Evolutionary conservation across 176 grass and related monocot species (phyloP), one percentile per base, ranked within the genome.

Genomic region (Rhynchospora tenuis): DNA sequence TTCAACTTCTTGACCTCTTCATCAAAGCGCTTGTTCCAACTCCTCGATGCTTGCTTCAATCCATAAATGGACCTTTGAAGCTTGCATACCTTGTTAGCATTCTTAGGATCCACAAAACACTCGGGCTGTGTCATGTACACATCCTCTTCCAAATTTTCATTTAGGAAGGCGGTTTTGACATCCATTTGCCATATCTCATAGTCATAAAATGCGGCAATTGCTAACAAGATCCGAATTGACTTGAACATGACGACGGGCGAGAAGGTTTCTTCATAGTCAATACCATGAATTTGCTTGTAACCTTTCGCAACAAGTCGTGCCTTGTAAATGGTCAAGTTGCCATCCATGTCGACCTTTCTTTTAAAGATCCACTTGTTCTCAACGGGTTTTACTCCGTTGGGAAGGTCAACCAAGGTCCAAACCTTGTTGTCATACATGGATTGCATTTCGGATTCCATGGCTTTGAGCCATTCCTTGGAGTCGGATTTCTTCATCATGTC

Each of bases 21-120:
- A 73, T 73, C n/a, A 73, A 73, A 73, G 9, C 63, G 63, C 14
- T 67, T 67, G 63, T 67, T 67, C 63, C 63, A 67, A 67, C 63
- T 67, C 63, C 63, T 73, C 46, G 68, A 73, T 73, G 9, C 68
- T 42, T 73, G 68, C 68, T 73, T 67, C 14, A 67, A 19, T 19
- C 63, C 63, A 67, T 67, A 67, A 67, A 67, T 67, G 63, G 63
- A 67, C 2, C 63, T 14, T 15, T 67, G 7, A 67, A 67, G 63
- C 63, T 67, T 67, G 63, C 14, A 67, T 24, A 67, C 17, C 8
- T 67, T 67, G 17, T 29, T 67, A 19, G 10, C 14, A 24, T 67
- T 9, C 14, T 67, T 73, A 46, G 68, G 23, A 38, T 73, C 68
- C 38, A 33, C 68, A 73, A 73, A 73, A 73, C 68, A 7, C 7